A percentile compares a stretch with the other conserved stretches of the same genome.
Evolutionary conservation across 2,329 filamentous ascomycete genomes (phyloP).

Genomic region (Metarhizium rileyi): DNA sequence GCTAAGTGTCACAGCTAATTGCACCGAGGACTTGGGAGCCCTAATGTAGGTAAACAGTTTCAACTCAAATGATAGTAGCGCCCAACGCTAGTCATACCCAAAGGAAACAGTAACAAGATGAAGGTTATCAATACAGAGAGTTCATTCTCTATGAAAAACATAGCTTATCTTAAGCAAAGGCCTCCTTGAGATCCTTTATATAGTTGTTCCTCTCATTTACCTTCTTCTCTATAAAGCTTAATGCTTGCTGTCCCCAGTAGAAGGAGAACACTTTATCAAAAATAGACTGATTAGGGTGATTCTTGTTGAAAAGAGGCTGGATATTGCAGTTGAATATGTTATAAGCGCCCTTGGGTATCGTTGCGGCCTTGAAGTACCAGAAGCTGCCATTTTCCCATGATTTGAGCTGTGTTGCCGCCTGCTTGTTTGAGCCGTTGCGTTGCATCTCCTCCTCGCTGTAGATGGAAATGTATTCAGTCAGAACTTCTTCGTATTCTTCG

Average conservation of each 20-base stretch:
- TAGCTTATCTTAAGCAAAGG: no score
- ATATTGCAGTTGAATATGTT: slow-evolving; percentile 11
- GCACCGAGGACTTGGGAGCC: no score
- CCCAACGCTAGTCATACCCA: no score
- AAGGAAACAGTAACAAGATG: no score
- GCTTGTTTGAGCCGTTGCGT: not conserved
- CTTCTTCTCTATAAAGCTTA: not conserved
- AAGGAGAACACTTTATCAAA: not conserved
- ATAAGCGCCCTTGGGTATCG: slow-evolving; percentile 12
- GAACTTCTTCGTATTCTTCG: not conserved
- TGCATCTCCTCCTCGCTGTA: slow-evolving; percentile 6
- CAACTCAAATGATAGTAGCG: no score
- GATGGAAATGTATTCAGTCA: slow-evolving; percentile 5
- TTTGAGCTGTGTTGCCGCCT: not conserved
- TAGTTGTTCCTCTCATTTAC: not conserved
- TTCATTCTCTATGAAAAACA: no score
- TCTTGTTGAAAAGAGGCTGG: slow-evolving; percentile 11
- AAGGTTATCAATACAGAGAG: no score
- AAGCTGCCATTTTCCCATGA: slow-evolving; percentile 8
- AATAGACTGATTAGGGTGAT: slow-evolving; percentile 6
- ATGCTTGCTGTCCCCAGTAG: not conserved
- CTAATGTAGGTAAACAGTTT: no score
- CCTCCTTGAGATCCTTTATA: not conserved
- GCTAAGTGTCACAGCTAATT: no score
- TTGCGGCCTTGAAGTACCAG: slow-evolving; percentile 13